Conservation (phyloP, 2,329 filamentous ascomycete species). For the Lasiodiplodia sp. region DNA sequence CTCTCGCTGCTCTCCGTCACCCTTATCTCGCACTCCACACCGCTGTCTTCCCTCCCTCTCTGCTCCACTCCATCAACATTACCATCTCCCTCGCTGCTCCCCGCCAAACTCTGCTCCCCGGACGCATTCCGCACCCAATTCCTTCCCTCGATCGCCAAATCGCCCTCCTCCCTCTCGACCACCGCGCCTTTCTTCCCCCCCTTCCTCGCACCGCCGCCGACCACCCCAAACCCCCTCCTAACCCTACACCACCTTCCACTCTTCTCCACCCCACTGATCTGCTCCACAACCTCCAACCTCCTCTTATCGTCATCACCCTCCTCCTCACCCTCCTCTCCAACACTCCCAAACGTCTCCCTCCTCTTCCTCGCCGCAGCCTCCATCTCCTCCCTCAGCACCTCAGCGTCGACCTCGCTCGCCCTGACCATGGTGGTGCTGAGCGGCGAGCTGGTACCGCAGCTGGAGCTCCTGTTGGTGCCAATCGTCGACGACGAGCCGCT, state of each 20-base stretch:
- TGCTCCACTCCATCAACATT: conserved; percentile 21
- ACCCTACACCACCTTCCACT: conserved; percentile 26
- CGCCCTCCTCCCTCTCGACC: conserved; percentile 10
- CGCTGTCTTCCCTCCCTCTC: conserved; percentile 17
- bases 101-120: conserved; percentile 31
- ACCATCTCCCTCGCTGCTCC: conserved; percentile 9
- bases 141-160: conserved; percentile 31
- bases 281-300: conserved; percentile 23
- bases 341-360: conserved; percentile 25
- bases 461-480: not conserved
- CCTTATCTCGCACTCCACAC: not conserved
- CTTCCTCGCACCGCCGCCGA: not conserved
- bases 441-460: conserved; percentile 12
- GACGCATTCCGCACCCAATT: conserved; percentile 23
- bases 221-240: conserved; percentile 1
- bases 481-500: not conserved
- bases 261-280: conserved; percentile 28
- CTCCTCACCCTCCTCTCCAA: not conserved
- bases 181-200: conserved; percentile 11
- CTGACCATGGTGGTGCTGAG: conserved; percentile 20
- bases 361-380: conserved; percentile 19
- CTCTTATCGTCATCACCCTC: conserved; percentile 34
- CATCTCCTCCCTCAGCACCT: conserved; percentile 31
- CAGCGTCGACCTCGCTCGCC: conserved; percentile 24
- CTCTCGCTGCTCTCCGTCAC: not conserved